Conservation (phyloP, 352 stramenopile genomes). For the Thraustochytrium sp. region DNA sequence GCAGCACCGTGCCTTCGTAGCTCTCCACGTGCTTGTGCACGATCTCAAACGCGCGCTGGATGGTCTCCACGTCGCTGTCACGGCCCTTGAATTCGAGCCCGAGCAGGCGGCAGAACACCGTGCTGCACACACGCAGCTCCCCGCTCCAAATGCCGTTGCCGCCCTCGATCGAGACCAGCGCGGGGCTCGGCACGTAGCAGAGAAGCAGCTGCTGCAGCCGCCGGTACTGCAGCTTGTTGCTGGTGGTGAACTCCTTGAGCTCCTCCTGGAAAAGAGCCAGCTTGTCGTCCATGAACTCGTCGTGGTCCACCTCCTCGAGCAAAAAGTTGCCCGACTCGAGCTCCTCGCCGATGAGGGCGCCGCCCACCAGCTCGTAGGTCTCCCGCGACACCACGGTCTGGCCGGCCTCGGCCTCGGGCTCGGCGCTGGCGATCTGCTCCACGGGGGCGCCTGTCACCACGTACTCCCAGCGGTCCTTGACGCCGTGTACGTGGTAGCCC, state of each 20-base stretch:
- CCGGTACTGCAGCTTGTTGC: background rate
- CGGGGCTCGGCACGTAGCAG: slow-evolving; percentile 23
- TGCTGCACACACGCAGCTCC: slow-evolving; percentile 41
- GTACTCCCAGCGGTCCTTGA: slow-evolving; percentile 43
- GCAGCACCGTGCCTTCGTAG: slow-evolving; percentile 90
- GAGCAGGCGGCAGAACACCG: slow-evolving; percentile 39
- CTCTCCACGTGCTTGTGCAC: slow-evolving; percentile 83
- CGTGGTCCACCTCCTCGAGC: background rate
- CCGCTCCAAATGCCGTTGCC: slow-evolving; percentile 42
- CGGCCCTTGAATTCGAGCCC: slow-evolving; percentile 17
- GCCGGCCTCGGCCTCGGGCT: slow-evolving; percentile 30
- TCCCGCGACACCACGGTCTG: slow-evolving; percentile 27
- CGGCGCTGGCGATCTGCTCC: slow-evolving; percentile 22
- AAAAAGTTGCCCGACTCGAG: slow-evolving; percentile 33
- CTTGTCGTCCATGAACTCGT: background rate
- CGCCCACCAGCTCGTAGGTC: background rate
- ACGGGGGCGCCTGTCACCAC: slow-evolving; percentile 33
- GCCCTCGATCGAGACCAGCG: slow-evolving; percentile 17
- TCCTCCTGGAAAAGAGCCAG: background rate
- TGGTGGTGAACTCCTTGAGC: background rate
- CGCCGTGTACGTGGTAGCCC: slow-evolving; percentile 12
- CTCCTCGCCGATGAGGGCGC: background rate
- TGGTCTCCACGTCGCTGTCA: slow-evolving; percentile 47
- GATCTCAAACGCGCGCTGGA: slow-evolving; percentile 49
- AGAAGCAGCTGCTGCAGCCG: background rate